A percentile compares a stretch with the other conserved stretches of the same genome.
These are phyloP conservation scores for Pyrenophora seminiperda DNA, from an alignment of 2,329 filamentous ascomycete genomes.

Conservation along the genomic window DNA sequence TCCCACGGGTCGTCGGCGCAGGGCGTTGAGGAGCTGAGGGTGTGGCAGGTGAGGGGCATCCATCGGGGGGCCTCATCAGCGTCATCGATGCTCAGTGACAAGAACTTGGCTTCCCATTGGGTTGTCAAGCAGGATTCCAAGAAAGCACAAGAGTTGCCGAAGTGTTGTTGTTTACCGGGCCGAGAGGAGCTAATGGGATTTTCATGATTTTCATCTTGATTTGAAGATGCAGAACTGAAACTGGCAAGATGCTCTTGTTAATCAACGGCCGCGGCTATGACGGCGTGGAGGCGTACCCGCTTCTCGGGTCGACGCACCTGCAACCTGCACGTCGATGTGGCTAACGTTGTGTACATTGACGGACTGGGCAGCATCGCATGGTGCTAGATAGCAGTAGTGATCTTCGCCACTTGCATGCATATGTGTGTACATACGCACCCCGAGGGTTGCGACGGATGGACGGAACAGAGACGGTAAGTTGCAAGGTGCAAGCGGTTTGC, in stretches of 20 bases:
- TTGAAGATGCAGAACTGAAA: slow-evolving; percentile 5
- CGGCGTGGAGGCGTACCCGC: slow-evolving; percentile 31
- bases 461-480: too few relatives aligned
- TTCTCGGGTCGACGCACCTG: slow-evolving; percentile 20
- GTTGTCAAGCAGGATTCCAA: too few relatives aligned
- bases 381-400: slow-evolving; percentile 11
- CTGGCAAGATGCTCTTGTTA: slow-evolving; percentile 10
- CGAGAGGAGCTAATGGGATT: slow-evolving; percentile 10
- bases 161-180: slow-evolving; percentile 7
- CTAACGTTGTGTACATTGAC: slow-evolving; percentile 28
- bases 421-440: too few relatives aligned
- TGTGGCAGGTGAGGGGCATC: slow-evolving; percentile 29
- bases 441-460: too few relatives aligned
- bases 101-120: neutral
- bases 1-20: slow-evolving; percentile 7
- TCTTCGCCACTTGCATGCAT: too few relatives aligned
- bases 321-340: slow-evolving; percentile 21
- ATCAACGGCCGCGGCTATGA: slow-evolving; percentile 35
- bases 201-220: slow-evolving; percentile 4
- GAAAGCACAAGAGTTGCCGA: neutral
- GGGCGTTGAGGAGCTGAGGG: slow-evolving; percentile 16
- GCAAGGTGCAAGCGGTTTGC: too few relatives aligned
- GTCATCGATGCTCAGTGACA: neutral
- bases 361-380: slow-evolving; percentile 47
- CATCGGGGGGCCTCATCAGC: neutral